Evolutionary conservation across 257 asterid genomes (phyloP), one percentile per base, ranked within the genome.

Genomic region (Ligustrum vulgare): DNA sequence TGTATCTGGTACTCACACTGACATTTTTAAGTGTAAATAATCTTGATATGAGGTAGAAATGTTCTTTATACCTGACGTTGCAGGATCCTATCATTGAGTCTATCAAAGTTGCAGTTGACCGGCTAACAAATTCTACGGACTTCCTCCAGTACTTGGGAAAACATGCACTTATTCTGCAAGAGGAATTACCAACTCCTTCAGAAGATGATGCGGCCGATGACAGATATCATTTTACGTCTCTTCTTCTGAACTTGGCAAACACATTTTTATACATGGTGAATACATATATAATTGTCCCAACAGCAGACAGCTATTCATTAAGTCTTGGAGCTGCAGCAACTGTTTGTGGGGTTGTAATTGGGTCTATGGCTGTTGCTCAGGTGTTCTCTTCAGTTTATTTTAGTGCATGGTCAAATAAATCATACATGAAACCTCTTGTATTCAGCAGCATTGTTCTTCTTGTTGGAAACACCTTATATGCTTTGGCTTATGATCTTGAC

Each of bases 241-340:
- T 90, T 71, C 75, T 90, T 36, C 77, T 90, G 35, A 90, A 90
- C 88, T 79, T 88, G 75, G 88, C 79, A 8, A 90, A 84, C 13
- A 84, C 93, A 35, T 90, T 88, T 77, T 70, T 90, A 13, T 90
- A 88, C 85, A 90, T 90, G 96, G 89, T 85, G 70, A 90, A 88
- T 58, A 83, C 96, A 0, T 88, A 90, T 43, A 90, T 90, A 39
- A 80, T 90, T 1, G 96, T 90, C 69, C 96, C 96, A 36, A 90
- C 96, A 22, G 96, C 96, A 6, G 96, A 90, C 70, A 79, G 75
- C 82, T 90, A 90, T 82, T 86, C 96, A 0, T 32, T 84, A 85
- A 85, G 87, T 18, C 90, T 90, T 18, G 96, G 96, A 32, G 96
- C 93, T 71, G 96, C 96, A 18, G 91, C 93, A n/a, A 88, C 96